Evolutionary conservation across 192 early-diverging fungal species (phyloP).

Genomic region (Globomyces pollinis-pini): DNA sequence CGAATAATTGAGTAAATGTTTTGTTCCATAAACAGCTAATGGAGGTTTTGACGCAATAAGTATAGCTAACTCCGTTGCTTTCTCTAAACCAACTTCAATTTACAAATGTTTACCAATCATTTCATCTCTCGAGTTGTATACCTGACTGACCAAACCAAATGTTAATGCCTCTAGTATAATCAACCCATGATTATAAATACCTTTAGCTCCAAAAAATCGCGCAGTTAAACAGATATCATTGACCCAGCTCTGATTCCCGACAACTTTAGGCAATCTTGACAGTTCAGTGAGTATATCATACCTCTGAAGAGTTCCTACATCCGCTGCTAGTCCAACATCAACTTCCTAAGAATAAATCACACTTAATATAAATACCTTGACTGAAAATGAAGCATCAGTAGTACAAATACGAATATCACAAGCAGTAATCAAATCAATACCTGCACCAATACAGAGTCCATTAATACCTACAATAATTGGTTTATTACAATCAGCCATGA

Average conservation of each 20-base stretch:
- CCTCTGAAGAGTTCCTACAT: slow-evolving; percentile 90
- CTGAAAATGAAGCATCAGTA: slow-evolving; percentile 70
- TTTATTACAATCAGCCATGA: slow-evolving; percentile 76
- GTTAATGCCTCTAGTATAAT: slow-evolving; percentile 62
- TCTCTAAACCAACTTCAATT: slow-evolving; percentile 26
- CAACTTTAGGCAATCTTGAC: slow-evolving; percentile 90
- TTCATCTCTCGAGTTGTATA: slow-evolving; percentile 35
- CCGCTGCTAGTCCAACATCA: slow-evolving; percentile 89
- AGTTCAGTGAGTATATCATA: too few relatives aligned
- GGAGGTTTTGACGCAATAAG: slow-evolving; percentile 85
- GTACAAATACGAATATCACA: slow-evolving; percentile 85
- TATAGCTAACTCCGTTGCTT: slow-evolving; percentile 60
- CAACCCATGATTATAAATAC: too few relatives aligned
- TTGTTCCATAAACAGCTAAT: slow-evolving; percentile 76
- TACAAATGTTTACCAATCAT: slow-evolving; percentile 51
- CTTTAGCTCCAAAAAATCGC: slow-evolving; percentile 52
- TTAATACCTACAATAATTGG: slow-evolving; percentile 88
- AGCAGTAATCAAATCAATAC: slow-evolving; percentile 82
- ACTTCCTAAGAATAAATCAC: too few relatives aligned
- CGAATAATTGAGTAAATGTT: slow-evolving; percentile 81
- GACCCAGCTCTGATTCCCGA: slow-evolving; percentile 83
- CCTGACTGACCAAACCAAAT: slow-evolving; percentile 53
- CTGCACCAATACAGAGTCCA: slow-evolving; percentile 73
- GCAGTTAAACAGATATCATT: slow-evolving; percentile 86
- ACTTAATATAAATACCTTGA: too few relatives aligned